Evolutionary conservation across 345 rosid species (phyloP), one percentile per base, ranked within the genome.

Genomic region (Aquilaria yunnanensis): DNA sequence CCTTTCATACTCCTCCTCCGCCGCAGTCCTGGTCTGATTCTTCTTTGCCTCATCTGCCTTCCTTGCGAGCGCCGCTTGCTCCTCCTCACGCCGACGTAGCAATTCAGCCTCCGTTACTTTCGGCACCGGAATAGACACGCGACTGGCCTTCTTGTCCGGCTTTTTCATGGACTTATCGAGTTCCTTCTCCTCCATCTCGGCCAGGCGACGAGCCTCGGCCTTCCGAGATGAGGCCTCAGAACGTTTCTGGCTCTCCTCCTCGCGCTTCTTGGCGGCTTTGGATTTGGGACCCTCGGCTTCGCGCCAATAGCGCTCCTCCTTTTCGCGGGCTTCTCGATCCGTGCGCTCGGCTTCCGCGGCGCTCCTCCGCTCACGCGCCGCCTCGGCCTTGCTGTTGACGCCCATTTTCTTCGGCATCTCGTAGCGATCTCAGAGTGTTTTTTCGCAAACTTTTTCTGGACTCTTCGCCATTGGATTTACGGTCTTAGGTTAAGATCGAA

Each of bases 381-480:
- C 97, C 88, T 94, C 99, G 46, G 99, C 92, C 71, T 88, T 94
- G 84, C 84, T 90, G 78, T 86, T 90, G 52, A 90, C 81, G 16
- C 97, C 97, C 95, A 88, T 83, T 85, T 90, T 94, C 85, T 94
- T 90, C 82, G 97, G 98, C 98, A 92, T 92, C 68, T 70, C 47
- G 60, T 56, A 14, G 52, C 13, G 43, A 37, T 37, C 43, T 9
- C 9, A 9, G 43, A 23, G 23, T 23, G 23, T 23, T 23, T 23
- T 23, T 23, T 23, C 23, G 23, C 23, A 23, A 23, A 23, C 23
- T 23, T 1, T 23, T 23, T 23, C 23, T 23, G 23, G 23, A 1
- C 23, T 23, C 23, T 23, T 23, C 23, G 1, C 23, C 23, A 23
- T 23, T 23, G 23, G 23, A 23, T 23, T 23, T 23, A 23, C 9